Base-by-base conservation (phyloP, 768 basidiomycete genomes). In the Mycena vulgaris region DNA sequence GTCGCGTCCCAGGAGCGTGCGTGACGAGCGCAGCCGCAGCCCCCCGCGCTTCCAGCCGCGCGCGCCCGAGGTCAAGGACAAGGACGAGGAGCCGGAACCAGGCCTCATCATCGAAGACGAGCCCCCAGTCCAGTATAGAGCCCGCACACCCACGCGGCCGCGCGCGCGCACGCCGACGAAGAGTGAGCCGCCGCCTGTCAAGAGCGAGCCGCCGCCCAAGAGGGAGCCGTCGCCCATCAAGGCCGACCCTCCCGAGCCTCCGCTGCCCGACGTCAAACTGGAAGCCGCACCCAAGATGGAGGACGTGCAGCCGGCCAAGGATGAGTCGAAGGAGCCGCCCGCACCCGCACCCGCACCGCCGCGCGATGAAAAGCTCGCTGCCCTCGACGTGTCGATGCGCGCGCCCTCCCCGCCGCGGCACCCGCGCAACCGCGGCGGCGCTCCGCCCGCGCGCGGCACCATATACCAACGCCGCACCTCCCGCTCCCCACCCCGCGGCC, bases 401-500 rank as follows among this genome's bases (percentile, higher is more conserved):
- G 17, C 33, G 17, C 30, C 37, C 17, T 70, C 69, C 23, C 69
- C 69, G 28, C 69, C 69, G 40, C 58, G 69, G 14, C 64, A 70
- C 4, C 77, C 56, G 74, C 72, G 68, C 74, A 79, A 37, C 72
- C 78, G 69, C 11, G 71, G 73, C 52, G 71, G 66, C 33, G 62
- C 65, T 27, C 69, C 67, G 17, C 42, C 42, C 21, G 42, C 51
- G 11, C 73, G 72, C 11, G 69, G 63, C 9, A 48, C 56, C 5
- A 47, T 67, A 66, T 69, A 76, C 49, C 74, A 75, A 16, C 73
- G 70, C 56, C 75, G 77, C 39, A 25, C 56, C 42, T 73, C 78
- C 39, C 82, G 80, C 33, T 83, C 83, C 5, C 85, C 85, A 14
- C 84, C 85, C 23, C 79, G 82, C 63, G 84, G 82, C 2, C 85